These are phyloP conservation scores for Melastoma malabathricum DNA, from an alignment of 345 rosid species.

Conservation along the genomic window DNA sequence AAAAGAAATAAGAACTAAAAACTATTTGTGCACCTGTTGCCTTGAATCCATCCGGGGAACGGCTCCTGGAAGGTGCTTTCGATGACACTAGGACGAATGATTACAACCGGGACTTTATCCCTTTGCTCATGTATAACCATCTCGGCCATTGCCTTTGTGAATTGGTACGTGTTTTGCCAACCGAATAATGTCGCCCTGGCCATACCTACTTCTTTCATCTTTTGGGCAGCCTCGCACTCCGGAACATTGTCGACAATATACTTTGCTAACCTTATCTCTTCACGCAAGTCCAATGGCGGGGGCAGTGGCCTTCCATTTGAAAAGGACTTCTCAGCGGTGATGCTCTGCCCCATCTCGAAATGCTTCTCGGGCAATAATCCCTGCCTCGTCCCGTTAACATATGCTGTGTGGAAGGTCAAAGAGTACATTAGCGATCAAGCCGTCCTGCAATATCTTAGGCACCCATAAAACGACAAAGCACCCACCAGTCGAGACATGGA, in stretches of 20 bases:
- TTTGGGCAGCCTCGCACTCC: conserved; percentile 9
- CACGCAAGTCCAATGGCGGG: conserved; percentile 7
- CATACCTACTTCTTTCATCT: conserved; percentile 22
- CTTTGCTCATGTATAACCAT: conserved; percentile 8
- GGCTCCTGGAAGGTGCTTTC: conserved; percentile 19
- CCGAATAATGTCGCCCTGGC: conserved; percentile 28
- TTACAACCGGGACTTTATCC: conserved; percentile 12
- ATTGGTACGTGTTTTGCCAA: conserved; percentile 17
- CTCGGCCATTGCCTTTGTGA: conserved; percentile 34
- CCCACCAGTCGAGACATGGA: conserved; percentile 17
- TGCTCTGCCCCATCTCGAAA: not conserved
- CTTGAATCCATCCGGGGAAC: conserved; percentile 25
- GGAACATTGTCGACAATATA: conserved; percentile 10
- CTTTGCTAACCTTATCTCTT: conserved; percentile 23
- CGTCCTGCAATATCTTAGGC: too few relatives aligned
- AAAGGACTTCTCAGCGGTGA: not conserved
- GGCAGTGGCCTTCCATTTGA: not conserved
- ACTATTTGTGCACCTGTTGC: conserved; percentile 5
- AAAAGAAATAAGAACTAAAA: too few relatives aligned
- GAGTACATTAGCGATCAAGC: too few relatives aligned
- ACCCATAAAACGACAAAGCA: too few relatives aligned
- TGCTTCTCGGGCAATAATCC: conserved; percentile 4
- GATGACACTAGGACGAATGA: conserved; percentile 20
- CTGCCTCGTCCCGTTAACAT: conserved; percentile 5
- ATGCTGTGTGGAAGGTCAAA: too few relatives aligned